Evolutionary conservation across 2,329 filamentous ascomycete genomes (phyloP).

Genomic region (Colletotrichum salicis): DNA sequence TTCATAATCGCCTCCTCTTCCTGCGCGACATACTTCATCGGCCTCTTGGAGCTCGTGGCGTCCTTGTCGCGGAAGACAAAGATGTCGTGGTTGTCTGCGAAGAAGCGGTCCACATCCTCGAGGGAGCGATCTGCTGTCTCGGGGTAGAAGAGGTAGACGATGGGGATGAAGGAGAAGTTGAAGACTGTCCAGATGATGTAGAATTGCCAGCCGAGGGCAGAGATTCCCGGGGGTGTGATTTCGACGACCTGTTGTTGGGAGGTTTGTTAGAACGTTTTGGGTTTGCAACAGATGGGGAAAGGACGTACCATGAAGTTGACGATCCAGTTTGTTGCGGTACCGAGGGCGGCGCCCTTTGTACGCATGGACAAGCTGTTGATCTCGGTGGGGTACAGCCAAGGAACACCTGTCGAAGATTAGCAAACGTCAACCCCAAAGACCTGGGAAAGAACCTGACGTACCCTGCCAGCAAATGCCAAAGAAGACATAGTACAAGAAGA

Average conservation of each 20-base stretch:
- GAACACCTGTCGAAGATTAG: conserved; percentile 33
- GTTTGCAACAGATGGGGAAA: too few species aligned
- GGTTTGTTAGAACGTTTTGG: too few species aligned
- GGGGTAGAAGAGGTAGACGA: conserved; percentile 60
- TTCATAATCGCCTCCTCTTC: conserved; percentile 40
- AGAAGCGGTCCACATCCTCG: conserved; percentile 41
- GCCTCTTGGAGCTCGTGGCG: conserved; percentile 38
- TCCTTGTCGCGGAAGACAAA: conserved; percentile 39
- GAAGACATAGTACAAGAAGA: conserved; percentile 39
- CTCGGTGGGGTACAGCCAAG: conserved; percentile 47
- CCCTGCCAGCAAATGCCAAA: conserved; percentile 37
- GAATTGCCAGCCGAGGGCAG: conserved; percentile 61
- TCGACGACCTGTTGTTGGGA: conserved; percentile 41
- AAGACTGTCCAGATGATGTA: conserved; percentile 64
- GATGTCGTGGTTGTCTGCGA: conserved; percentile 40
- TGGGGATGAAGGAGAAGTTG: conserved; percentile 56
- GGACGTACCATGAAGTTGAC: conserved; percentile 32
- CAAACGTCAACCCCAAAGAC: not conserved
- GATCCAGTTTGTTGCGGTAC: conserved; percentile 35
- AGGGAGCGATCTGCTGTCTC: conserved; percentile 49
- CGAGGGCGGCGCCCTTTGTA: conserved; percentile 40
- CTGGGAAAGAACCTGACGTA: not conserved
- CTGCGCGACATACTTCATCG: conserved; percentile 36
- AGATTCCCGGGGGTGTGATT: conserved; percentile 49
- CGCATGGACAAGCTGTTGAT: conserved; percentile 48